phyloP scores from a whole-genome alignment of 106 monocot genomes.

The Platanthera zijinensis region DNA sequence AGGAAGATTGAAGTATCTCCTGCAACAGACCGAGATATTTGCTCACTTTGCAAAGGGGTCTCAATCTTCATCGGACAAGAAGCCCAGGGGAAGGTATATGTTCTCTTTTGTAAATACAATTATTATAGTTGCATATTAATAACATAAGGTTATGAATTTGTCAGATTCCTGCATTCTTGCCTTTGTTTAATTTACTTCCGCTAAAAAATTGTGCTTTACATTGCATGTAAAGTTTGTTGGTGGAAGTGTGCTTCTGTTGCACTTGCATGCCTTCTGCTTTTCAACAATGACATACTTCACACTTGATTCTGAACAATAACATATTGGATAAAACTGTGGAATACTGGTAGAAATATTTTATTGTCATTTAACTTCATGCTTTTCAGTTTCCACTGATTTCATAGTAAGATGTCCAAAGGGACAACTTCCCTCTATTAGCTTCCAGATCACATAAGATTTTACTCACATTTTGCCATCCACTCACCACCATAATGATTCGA shows the following conservation, averaged over 20 bases:
- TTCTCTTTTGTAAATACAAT: neutral
- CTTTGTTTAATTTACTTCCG: neutral
- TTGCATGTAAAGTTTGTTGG: neutral
- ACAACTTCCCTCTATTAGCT: neutral
- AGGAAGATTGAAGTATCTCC: conserved; percentile 62
- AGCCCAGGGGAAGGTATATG: conserved; percentile 53
- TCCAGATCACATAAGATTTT: neutral
- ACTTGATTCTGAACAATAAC: neutral
- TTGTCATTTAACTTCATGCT: neutral
- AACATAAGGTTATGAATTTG: neutral
- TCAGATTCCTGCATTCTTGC: neutral
- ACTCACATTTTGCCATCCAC: neutral
- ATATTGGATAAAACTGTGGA: neutral
- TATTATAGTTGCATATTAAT: neutral
- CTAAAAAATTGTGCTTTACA: neutral
- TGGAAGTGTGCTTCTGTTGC: neutral
- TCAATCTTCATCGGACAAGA: conserved; percentile 50
- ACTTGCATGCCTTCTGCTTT: neutral
- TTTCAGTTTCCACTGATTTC: neutral
- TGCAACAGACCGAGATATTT: conserved; percentile 83
- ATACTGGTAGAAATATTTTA: neutral
- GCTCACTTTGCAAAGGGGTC: conserved; percentile 74
- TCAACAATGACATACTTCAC: neutral
- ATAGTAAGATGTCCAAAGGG: neutral
- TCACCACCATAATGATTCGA: neutral